Base-by-base conservation (phyloP, 768 basidiomycete genomes). In the Mycena leptocephala region DNA sequence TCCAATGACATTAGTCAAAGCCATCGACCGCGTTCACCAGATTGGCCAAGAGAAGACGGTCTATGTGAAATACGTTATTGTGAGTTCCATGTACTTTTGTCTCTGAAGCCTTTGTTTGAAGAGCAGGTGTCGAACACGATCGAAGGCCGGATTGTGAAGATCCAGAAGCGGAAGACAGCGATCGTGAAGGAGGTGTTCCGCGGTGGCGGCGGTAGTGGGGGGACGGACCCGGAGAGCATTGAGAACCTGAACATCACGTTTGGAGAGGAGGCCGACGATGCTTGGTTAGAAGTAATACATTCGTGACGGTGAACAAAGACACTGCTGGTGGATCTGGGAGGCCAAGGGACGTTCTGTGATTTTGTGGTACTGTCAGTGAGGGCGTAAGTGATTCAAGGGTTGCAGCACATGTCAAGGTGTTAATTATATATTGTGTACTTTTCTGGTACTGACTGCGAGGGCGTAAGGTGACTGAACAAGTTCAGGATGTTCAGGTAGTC, bases 121-220 rank as follows among this genome's bases (percentile, higher is more conserved):
- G 32, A n/a, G 18, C 76, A 95, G 95, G 87, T 95, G 3, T 84
- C 90, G 13, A 88, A 94, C 69, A 96, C 95, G 1, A 94, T 96
- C 70, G 95, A 96, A 81, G 92, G 92, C 0, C 91, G 94, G 20
- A 95, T 97, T 76, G 83, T 96, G 7, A 88, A 92, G 78, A 96
- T 97, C 26, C 97, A 97, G 83, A 93, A 94, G 80, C 88, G 95
- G 43, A 98, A 97, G 86, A 96, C 93, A 0, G 95, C 95, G 4
- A 95, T 98, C 61, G 90, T 97, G 26, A 95, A 93, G 78, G 95
- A 95, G 81, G 96, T 96, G 2, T 95, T 97, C 80, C 90, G 92
- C 30, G 93, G 93, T 59, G 90, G 84, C 71, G 81, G 81, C 22
- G 86, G 86, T 63, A 83, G 86, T 26, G 84, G 82, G 1, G 89